Percentiles rank a stretch among this genome's conserved stretches.
Conservation (phyloP, 768 basidiomycete genomes). For the Macrolepiota dolichaula region DNA sequence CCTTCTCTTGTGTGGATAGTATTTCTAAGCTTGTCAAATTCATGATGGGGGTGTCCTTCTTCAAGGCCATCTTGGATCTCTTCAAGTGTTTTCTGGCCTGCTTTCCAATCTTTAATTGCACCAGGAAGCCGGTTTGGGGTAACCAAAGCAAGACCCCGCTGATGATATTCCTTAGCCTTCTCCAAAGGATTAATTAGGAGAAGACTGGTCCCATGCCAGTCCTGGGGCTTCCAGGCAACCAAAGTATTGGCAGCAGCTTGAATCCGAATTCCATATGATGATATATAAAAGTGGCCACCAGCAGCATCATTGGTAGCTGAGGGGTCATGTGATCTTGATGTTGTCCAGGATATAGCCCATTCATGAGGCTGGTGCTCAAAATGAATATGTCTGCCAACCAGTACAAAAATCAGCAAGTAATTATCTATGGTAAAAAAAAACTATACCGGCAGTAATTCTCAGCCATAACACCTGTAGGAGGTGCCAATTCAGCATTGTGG, state of each 20-base stretch:
- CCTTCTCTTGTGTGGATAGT: too few species aligned
- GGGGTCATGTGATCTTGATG: background rate
- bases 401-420: conserved; percentile 7
- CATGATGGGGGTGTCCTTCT: too few species aligned
- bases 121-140: background rate
- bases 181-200: background rate
- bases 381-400: too few species aligned
- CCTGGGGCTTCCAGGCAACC: too few species aligned
- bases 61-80: too few species aligned
- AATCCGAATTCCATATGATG: conserved; percentile 14
- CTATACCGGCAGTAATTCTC: conserved; percentile 6
- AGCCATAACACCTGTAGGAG: too few species aligned
- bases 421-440: background rate
- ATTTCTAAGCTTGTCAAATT: too few species aligned
- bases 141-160: background rate
- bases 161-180: background rate
- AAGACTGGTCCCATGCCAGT: conserved; percentile 18
- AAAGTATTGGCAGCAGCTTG: conserved; percentile 14
- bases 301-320: background rate
- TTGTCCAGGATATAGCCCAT: conserved; percentile 11
- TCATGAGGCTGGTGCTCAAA: conserved; percentile 16
- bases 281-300: conserved; percentile 16
- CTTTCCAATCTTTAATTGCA: too few species aligned
- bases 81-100: too few species aligned
- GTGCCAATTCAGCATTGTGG: too few species aligned